phyloP scores from a whole-genome alignment of 139 green algal genomes.

The Chlorella sp. region DNA sequence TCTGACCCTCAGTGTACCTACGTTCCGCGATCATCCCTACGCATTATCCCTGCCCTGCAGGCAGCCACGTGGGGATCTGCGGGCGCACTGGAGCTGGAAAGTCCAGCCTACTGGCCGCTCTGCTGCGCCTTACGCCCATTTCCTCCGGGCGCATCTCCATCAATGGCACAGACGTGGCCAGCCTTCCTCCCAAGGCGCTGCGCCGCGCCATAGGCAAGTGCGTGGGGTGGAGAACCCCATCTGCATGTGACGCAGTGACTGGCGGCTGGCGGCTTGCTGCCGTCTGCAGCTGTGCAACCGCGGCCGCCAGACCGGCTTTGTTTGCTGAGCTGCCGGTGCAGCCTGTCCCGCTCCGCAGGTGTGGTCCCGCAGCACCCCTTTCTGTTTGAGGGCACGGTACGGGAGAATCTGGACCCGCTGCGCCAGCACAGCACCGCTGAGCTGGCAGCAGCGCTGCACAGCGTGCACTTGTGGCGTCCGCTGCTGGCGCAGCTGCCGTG shows the following conservation, averaged over 20 bases:
- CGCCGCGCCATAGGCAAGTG: slow-evolving; percentile 53
- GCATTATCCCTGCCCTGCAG: background rate
- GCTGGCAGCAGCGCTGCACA: slow-evolving; percentile 50
- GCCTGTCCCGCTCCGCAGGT: slow-evolving; percentile 43
- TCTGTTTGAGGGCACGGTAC: slow-evolving; percentile 74
- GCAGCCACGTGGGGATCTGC: slow-evolving; percentile 57
- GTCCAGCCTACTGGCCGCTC: slow-evolving; percentile 62
- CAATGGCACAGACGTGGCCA: slow-evolving; percentile 51
- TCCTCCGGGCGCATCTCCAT: slow-evolving; percentile 50
- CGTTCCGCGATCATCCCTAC: too few species aligned
- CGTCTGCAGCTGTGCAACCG: too few species aligned
- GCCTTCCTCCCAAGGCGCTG: slow-evolving; percentile 49
- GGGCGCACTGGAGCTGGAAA: slow-evolving; percentile 77
- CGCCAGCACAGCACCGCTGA: slow-evolving; percentile 41
- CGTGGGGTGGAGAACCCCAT: background rate
- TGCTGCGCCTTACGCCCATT: slow-evolving; percentile 68
- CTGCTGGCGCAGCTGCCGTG: slow-evolving; percentile 16
- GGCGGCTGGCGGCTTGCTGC: too few species aligned
- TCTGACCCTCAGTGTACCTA: too few species aligned
- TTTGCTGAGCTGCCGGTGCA: too few species aligned
- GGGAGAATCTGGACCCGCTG: slow-evolving; percentile 78
- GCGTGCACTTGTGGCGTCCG: slow-evolving; percentile 41
- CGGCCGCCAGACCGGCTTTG: too few species aligned
- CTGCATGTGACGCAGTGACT: too few species aligned
- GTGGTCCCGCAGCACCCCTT: slow-evolving; percentile 77